Evolutionary conservation across 2,329 filamentous ascomycete species (phyloP).

Genomic region (Talaromyces pinophilus): DNA sequence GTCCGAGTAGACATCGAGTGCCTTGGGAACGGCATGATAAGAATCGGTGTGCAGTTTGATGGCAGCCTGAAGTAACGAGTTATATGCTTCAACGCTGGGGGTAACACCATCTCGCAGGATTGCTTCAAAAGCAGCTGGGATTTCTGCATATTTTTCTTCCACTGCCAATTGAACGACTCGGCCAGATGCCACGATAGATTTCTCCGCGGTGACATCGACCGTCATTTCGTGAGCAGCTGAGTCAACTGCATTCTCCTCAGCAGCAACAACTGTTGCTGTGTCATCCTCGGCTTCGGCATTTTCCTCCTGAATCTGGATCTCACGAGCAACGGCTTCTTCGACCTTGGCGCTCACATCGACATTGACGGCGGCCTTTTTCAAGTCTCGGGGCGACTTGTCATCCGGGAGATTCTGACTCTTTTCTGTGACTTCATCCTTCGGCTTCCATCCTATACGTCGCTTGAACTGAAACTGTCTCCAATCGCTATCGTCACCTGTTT

Average conservation of each 20-base stretch:
- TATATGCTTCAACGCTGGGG: slow-evolving; percentile 86
- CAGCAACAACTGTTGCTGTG: slow-evolving; percentile 30
- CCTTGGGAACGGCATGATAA: slow-evolving; percentile 84
- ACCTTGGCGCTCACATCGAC: slow-evolving; percentile 69
- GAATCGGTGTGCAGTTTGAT: slow-evolving; percentile 77
- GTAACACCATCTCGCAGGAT: slow-evolving; percentile 81
- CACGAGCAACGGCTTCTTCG: slow-evolving; percentile 78
- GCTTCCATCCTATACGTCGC: slow-evolving; percentile 86
- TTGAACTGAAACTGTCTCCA: slow-evolving; percentile 92
- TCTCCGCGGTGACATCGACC: slow-evolving; percentile 56
- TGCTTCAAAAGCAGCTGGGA: slow-evolving; percentile 85
- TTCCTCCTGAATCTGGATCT: slow-evolving; percentile 65
- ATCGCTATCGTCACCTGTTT: slow-evolving; percentile 70
- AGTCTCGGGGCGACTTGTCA: slow-evolving; percentile 54
- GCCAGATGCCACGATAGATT: slow-evolving; percentile 71
- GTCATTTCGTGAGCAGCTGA: slow-evolving; percentile 42
- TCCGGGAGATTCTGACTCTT: slow-evolving; percentile 28
- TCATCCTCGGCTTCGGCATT: slow-evolving; percentile 47
- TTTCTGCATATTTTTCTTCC: slow-evolving; percentile 75
- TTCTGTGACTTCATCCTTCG: slow-evolving; percentile 44
- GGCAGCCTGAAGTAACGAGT: slow-evolving; percentile 80
- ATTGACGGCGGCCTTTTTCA: slow-evolving; percentile 55
- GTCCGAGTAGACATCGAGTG: slow-evolving; percentile 91
- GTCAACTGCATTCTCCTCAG: slow-evolving; percentile 29
- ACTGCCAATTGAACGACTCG: slow-evolving; percentile 75